Evolutionary conservation across 2,329 filamentous ascomycete species (phyloP), one percentile per base, ranked within the genome.

Genomic region (Bipolaris oryzae): DNA sequence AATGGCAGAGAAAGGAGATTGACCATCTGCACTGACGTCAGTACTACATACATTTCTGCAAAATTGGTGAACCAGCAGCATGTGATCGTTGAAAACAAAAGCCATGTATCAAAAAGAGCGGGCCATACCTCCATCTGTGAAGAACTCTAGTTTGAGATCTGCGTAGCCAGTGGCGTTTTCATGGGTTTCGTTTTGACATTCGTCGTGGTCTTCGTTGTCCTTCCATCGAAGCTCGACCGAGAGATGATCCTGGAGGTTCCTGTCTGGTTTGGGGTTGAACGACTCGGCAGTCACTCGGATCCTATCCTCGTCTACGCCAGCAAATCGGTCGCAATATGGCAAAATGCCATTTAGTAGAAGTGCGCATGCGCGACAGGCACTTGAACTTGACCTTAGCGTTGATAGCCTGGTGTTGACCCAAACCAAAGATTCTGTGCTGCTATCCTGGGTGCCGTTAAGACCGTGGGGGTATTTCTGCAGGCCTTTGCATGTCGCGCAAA

Each of bases 101-200:
- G 7, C 1, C 34, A 18, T 45, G 2, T 25, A 28, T n/a, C 9
- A 51, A 11, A 7, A 10, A 21, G 34, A n/a, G 45, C 18, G 21
- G 21, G n/a, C 15, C 70, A 20, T 72, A 74, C 73, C 70, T 71
- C 66, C 61, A 55, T 74, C 72, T 54, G 72, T 73, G 43, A 71
- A 76, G 53, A 73, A 72, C 48, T 76, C 73, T 1, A 76, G 61
- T 38, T 74, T 75, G 44, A 76, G 63, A 48, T 76, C 72, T 41
- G 73, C 70, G 60, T 71, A 71, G 39, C 62, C 63, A 20, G 61
- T 37, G 2, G 63, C 53, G 42, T 64, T 62, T 18, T 66, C 65
- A 23, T 66, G 63, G 44, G 65, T 63, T 35, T 68, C 60, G 28
- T 60, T 58, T 39, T 63, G 65, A 46, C 50, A 56, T 11, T 67